phyloP scores from a whole-genome alignment of 306 rosid species.

The Myrica gale region DNA sequence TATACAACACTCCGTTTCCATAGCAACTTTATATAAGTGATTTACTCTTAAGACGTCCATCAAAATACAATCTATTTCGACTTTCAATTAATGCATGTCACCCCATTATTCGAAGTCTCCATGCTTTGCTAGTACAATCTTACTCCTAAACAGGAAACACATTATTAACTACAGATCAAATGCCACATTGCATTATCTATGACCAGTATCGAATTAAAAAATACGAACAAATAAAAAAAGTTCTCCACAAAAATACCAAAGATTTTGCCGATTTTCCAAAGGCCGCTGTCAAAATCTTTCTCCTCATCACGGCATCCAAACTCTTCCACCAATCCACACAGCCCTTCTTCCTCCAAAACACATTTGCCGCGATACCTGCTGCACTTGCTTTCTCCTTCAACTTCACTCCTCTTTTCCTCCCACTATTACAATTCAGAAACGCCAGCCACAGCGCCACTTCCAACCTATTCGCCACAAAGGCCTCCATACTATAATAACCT shows the following conservation, averaged over 20 bases:
- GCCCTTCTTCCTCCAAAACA: conserved; percentile 89
- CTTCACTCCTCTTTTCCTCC: conserved; percentile 69
- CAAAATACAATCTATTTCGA: neutral
- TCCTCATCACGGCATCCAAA: conserved; percentile 52
- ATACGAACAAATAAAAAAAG: conserved; percentile 1
- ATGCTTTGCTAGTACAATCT: neutral
- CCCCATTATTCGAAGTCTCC: neutral
- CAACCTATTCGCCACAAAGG: conserved; percentile 68
- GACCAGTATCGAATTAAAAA: neutral
- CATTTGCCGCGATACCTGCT: conserved; percentile 52
- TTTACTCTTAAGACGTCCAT: neutral
- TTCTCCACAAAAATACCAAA: conserved; percentile 55
- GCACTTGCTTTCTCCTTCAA: conserved; percentile 69
- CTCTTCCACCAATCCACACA: conserved; percentile 84
- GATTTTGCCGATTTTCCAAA: conserved; percentile 62
- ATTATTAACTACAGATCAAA: neutral
- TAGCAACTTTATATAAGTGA: neutral
- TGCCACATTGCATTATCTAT: neutral
- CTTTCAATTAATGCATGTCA: neutral
- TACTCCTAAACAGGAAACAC: neutral
- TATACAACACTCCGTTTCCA: neutral
- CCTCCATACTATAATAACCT: conserved; percentile 73
- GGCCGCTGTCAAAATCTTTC: conserved; percentile 45
- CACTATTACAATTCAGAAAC: conserved; percentile 61
- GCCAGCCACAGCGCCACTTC: conserved; percentile 80